These are phyloP conservation scores for Backusella sp. DNA, from an alignment of 192 early-diverging fungal genomes.

Conservation along the genomic window DNA sequence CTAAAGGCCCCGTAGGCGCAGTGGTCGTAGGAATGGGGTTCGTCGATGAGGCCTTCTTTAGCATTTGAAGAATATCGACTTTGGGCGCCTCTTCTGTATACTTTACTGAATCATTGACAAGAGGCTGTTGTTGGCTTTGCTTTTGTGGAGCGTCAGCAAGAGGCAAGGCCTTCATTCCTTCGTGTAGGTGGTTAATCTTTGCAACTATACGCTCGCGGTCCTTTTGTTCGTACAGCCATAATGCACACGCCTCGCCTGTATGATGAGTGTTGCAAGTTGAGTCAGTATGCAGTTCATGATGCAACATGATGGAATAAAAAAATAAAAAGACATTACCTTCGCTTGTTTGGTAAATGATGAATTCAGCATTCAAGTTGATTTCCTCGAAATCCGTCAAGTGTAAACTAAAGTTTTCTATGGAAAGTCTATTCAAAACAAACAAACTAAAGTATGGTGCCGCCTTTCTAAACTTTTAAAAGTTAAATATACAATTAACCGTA, in stretches of 20 bases:
- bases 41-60: conserved; percentile 14
- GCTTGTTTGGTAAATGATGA: conserved; percentile 80
- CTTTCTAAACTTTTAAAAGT: conserved; percentile 32
- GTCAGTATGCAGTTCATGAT: neutral
- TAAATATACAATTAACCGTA: neutral
- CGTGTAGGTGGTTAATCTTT: conserved; percentile 28
- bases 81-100: neutral
- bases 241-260: conserved; percentile 61
- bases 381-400: conserved; percentile 69
- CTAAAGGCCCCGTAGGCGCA: neutral
- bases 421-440: conserved; percentile 86
- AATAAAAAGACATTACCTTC: conserved; percentile 44
- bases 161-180: conserved; percentile 15
- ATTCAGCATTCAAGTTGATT: conserved; percentile 78
- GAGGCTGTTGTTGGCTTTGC: neutral
- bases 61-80: conserved; percentile 23
- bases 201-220: conserved; percentile 64
- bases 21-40: neutral
- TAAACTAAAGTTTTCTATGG: conserved; percentile 77
- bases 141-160: neutral
- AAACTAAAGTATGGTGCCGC: conserved; percentile 69
- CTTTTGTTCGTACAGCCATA: conserved; percentile 76
- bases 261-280: neutral
- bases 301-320: neutral
- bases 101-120: neutral